Base-by-base conservation (phyloP, 2,329 filamentous ascomycete species). In the Cercospora sp. region DNA sequence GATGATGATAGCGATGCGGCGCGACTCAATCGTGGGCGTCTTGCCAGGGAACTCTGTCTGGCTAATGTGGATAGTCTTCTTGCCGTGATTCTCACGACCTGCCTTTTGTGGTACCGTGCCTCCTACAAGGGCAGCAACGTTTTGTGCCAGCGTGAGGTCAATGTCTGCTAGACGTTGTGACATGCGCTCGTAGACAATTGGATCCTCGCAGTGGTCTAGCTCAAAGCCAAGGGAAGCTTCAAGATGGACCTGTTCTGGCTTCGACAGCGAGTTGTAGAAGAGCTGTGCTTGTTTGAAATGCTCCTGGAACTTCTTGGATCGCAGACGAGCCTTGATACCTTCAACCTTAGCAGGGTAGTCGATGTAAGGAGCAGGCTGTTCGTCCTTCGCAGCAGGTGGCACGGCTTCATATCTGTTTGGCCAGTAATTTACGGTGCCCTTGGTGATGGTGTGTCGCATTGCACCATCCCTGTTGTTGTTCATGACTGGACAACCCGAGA, bases 171-270 rank as follows among this genome's bases (percentile, higher is more conserved):
- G 82, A 1, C 91, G 87, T 69, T 88, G 79, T 0, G 86, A 86
- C 78, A 94, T 85, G 30, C 90, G 86, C 69, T 90, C 86, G 78
- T 93, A 94, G 0, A 95, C 91, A 9, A 91, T 78, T 0, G 89
- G 87, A 51, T 95, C 92, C 23, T 94, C 91, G 76, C 92, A 95
- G 78, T 94, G 91, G 75, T 93, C 91, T 1, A 95, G 82, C 79
- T 92, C 90, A 74, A 92, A 93, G 3, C 83, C 82, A 10, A 92
- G 83, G 0, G 90, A 87, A 39, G 81, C 82, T 30, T 82, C 81
- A 16, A 91, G 79, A 76, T 92, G 90, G 12, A 76, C 75, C 79
- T 91, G 88, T 79, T 94, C 92, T 3, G 87, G 81, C 0, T 84
- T 80, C 0, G 87, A 87, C 72, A 94, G 79, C 16, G 90, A 93